These are phyloP conservation scores for Tephrocybe sp. DNA, from an alignment of 768 basidiomycete species.

Conservation along the genomic window DNA sequence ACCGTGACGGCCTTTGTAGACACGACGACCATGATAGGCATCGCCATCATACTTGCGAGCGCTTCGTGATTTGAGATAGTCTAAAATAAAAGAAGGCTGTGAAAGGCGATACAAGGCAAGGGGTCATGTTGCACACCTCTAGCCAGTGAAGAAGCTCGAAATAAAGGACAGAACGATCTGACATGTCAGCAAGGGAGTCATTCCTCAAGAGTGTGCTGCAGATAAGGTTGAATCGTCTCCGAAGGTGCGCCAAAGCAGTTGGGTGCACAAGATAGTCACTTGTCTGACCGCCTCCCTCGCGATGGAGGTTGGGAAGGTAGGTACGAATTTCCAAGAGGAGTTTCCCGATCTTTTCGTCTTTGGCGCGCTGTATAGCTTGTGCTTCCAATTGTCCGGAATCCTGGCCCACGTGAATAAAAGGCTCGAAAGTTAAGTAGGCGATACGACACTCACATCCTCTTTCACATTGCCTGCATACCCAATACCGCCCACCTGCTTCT, in stretches of 20 bases:
- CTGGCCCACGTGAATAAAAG: conserved; percentile 35
- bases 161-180: conserved; percentile 80
- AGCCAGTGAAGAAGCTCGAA: conserved; percentile 92
- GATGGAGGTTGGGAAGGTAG: conserved; percentile 80
- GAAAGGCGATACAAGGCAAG: conserved; percentile 7
- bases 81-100: conserved; percentile 36
- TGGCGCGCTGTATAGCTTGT: conserved; percentile 63
- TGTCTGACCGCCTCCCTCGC: conserved; percentile 71
- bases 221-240: conserved; percentile 87
- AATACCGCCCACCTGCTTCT: conserved; percentile 61
- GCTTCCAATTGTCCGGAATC: conserved; percentile 82
- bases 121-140: conserved; percentile 54
- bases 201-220: conserved; percentile 85
- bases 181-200: conserved; percentile 94
- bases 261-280: conserved; percentile 94
- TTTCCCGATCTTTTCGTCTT: conserved; percentile 72
- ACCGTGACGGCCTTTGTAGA: conserved; percentile 64
- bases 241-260: conserved; percentile 87
- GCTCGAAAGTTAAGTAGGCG: background rate
- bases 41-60: conserved; percentile 92
- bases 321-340: conserved; percentile 73
- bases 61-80: conserved; percentile 93
- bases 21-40: conserved; percentile 89
- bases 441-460: conserved; percentile 73
- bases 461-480: conserved; percentile 84